Evolutionary conservation across 768 basidiomycete genomes (phyloP).

Genomic region (Lactarius indigo): DNA sequence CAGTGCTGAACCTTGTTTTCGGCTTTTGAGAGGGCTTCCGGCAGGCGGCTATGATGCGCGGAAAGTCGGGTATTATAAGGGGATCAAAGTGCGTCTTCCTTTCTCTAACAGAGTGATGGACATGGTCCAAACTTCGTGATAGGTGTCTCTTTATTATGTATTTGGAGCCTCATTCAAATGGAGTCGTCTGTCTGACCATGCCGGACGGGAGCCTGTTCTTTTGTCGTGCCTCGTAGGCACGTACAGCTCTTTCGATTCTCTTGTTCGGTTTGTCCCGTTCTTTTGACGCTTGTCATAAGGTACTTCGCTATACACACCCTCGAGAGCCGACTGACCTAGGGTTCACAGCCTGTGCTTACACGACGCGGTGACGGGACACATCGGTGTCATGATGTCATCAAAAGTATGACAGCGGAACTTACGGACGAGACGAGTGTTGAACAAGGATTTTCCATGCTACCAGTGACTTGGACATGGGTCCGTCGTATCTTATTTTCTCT

Average conservation of each 20-base stretch:
- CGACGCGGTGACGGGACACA: neutral
- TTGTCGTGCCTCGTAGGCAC: neutral
- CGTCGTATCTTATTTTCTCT: too few species aligned
- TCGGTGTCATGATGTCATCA: neutral
- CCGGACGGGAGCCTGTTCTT: neutral
- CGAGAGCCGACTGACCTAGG: neutral
- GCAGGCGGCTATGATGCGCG: too few species aligned
- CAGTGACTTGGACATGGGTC: slow-evolving; percentile 13
- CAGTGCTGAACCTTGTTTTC: too few species aligned
- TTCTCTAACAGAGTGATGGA: neutral
- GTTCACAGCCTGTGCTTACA: neutral
- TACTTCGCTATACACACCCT: neutral
- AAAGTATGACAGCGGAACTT: neutral
- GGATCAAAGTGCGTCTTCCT: too few species aligned
- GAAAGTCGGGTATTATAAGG: too few species aligned
- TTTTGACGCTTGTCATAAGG: neutral
- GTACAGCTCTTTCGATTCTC: neutral
- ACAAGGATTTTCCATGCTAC: too few species aligned
- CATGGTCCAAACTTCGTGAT: neutral
- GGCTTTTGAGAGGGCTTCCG: neutral
- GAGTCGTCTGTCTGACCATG: neutral
- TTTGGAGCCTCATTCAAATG: neutral
- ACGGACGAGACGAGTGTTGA: neutral
- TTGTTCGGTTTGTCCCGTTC: neutral
- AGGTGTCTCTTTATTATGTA: neutral